Evolutionary conservation across 176 grass and related monocot species (phyloP), one percentile per base, ranked within the genome.

Genomic region (Lolium rigidum): DNA sequence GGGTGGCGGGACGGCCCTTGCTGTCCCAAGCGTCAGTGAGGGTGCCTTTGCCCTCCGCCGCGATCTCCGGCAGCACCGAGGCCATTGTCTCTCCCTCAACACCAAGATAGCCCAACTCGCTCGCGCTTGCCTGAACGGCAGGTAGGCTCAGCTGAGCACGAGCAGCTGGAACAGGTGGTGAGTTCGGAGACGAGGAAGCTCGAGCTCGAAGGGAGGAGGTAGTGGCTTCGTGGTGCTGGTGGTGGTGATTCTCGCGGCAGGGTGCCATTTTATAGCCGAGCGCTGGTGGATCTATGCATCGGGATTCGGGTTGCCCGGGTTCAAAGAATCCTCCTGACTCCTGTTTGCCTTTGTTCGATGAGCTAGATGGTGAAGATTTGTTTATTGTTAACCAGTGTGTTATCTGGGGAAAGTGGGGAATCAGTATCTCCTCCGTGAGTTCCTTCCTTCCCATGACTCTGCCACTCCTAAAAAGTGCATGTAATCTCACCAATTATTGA

Each of bases 1-100:
- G 86, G 78, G 64, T 37, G 8, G 97, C 92, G 5, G 90, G 94
- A 15, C 94, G 90, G 65, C 94, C 97, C 78, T 91, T 94, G 89
- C 82, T 92, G 79, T 99, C 92, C 92, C 92, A 94, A 20, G 93
- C 94, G 24, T 99, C 92, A 21, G 82, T 84, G 51, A 99, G 88
- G 82, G 73, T 6, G 48, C 49, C 80, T 78, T 95, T 93, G 66
- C 85, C 86, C 4, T 81, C 82, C 11, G 78, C 83, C n/a, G 64
- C 74, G 2, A 86, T 89, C 24, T 89, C 83, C 52, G 91, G 90
- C 68, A 91, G 76, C 59, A 92, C 62, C 15, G 88, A 15, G 15
- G 43, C 92, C 94, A 98, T 75, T 9, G 72, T 98, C 31, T 78
- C 63, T 59, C 2, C 56, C 16, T 20, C 3, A 17, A 22, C 7